These are phyloP conservation scores for Albatrellus ellisii DNA, from an alignment of 768 basidiomycete species.

Conservation along the genomic window DNA sequence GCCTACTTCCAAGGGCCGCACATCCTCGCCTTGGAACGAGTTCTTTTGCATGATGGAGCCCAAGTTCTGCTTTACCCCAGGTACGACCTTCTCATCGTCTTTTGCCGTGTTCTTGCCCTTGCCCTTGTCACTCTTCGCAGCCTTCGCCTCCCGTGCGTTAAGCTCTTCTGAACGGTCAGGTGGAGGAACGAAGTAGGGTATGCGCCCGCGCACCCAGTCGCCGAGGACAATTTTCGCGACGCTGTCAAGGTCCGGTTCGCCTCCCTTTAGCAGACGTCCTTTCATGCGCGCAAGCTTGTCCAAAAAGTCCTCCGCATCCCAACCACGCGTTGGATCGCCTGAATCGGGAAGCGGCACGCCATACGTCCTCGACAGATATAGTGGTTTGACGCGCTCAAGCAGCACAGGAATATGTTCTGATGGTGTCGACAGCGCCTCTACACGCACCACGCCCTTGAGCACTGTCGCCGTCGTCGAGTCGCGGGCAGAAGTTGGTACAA, in stretches of 20 bases:
- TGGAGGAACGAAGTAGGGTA: conserved; percentile 91
- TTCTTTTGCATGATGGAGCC: conserved; percentile 84
- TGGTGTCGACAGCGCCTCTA: conserved; percentile 87
- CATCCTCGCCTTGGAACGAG: conserved; percentile 74
- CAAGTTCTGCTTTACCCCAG: conserved; percentile 76
- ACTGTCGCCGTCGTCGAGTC: conserved; percentile 88
- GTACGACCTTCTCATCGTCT: conserved; percentile 31
- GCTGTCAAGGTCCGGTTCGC: conserved; percentile 85
- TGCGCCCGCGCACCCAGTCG: conserved; percentile 95
- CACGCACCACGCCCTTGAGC: conserved; percentile 92
- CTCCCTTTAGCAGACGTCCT: conserved; percentile 84
- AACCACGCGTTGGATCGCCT: conserved; percentile 36
- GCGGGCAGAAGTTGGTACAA: conserved; percentile 87
- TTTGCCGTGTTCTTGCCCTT: conserved; percentile 21
- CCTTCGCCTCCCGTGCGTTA: conserved; percentile 43
- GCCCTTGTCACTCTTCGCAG: conserved; percentile 31
- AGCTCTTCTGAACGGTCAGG: conserved; percentile 70
- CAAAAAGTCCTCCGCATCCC: conserved; percentile 71
- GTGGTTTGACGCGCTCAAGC: conserved; percentile 82
- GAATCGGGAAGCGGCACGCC: conserved; percentile 51
- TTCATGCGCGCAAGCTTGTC: conserved; percentile 81
- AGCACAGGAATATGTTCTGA: conserved; percentile 85
- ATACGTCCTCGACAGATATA: conserved; percentile 84
- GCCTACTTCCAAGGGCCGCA: conserved; percentile 47
- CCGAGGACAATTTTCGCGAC: conserved; percentile 91